Base-by-base conservation (phyloP, 768 basidiomycete species). In the Termitomyces sp. region DNA sequence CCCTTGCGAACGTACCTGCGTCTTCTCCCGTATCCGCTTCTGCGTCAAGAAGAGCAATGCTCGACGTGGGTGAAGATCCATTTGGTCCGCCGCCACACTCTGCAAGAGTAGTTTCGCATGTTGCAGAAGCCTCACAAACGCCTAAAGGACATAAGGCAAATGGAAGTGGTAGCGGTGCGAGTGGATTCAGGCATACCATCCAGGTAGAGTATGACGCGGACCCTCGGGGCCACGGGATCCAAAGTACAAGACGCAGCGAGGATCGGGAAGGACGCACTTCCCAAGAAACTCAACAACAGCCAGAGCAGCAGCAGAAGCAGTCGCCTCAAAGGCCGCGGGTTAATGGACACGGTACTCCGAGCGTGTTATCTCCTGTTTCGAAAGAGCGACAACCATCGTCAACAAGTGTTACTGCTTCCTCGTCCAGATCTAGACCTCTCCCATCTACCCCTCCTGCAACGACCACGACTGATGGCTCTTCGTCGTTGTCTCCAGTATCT, bases 161-260 rank as follows among this genome's bases (percentile, higher is more conserved):
- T 44, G 66, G 65, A 11, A 73, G 71, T 59, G 74, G 72, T 2
- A 78, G 78, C 36, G 66, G 67, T 11, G 66, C 49, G 9, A 32
- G 66, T 57, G 68, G 67, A 54, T 87, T 90, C 71, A 78, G 94
- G 50, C 94, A 98, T 71, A 98, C 97, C 10, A 92, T 98, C 48
- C 97, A 98, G 70, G 89, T 98, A 58, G 97, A 99, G 72, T 98
- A 98, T 65, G 90, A 88, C 57, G 52, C 57, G 36, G 86, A 87
- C 55, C 80, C 80, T 5, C 68, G 62, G 45, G 26, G 45, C 20
- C 69, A 61, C 48, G 58, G 44, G 64, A 65, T 70, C 43, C 58
- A 65, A 52, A 54, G 68, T 45, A 57, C 63, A 28, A 70, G 70
- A 62, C 70, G 62, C 61, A 73, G 68, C 38, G 71, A 73, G 41